These are phyloP conservation scores for Tulasnella calospora DNA, from an alignment of 768 basidiomycete genomes.

Conservation along the genomic window DNA sequence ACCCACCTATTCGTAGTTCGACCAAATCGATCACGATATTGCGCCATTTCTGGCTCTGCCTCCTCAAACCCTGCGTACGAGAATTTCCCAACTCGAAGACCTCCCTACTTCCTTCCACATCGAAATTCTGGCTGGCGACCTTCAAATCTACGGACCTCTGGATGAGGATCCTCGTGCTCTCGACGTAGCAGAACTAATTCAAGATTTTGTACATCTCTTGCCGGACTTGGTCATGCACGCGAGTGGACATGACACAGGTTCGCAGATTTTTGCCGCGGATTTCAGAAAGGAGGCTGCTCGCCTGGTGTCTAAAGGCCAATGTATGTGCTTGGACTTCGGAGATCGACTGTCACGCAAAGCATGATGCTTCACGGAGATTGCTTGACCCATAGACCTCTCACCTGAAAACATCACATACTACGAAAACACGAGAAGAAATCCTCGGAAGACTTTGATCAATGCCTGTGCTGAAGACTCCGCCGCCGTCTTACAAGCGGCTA, in stretches of 20 bases:
- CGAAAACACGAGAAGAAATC: constrained; percentile 26
- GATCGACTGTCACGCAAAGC: neutral
- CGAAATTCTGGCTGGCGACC: constrained; percentile 22
- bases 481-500: neutral
- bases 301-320: constrained; percentile 3
- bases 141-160: neutral
- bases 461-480: constrained; percentile 22
- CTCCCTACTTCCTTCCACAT: constrained; percentile 12
- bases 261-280: constrained; percentile 24
- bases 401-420: constrained; percentile 25
- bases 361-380: neutral
- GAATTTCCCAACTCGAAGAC: constrained; percentile 23
- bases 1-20: constrained; percentile 39
- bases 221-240: constrained; percentile 27
- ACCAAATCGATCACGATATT: constrained; percentile 45
- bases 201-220: constrained; percentile 21
- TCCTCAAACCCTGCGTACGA: constrained; percentile 30
- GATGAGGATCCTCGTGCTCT: constrained; percentile 10
- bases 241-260: constrained; percentile 9
- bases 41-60: constrained; percentile 44
- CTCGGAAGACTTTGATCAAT: constrained; percentile 18
- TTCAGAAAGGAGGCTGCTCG: constrained; percentile 18
- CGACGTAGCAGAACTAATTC: constrained; percentile 15
- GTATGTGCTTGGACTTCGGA: constrained; percentile 8
- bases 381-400: constrained; percentile 15